Conservation (phyloP, 2,329 filamentous ascomycete species). For the Zasmidium citrigriseum region DNA sequence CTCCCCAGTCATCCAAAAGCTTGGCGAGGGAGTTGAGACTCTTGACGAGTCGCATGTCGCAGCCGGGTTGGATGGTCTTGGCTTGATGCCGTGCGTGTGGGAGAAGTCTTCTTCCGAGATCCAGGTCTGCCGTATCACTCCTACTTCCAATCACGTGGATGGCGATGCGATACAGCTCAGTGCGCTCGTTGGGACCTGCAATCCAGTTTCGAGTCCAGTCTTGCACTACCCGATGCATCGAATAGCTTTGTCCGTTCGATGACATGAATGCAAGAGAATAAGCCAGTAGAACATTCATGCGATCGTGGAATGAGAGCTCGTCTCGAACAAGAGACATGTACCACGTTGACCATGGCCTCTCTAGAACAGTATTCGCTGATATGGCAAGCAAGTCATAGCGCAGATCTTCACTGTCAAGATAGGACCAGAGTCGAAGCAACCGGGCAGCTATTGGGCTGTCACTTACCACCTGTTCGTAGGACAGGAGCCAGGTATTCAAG, state of each 20-base stretch:
- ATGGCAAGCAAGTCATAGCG: not conserved
- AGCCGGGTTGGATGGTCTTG: not conserved
- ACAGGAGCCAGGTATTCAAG: conserved; percentile 36
- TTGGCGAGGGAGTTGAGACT: not conserved
- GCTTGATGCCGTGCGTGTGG: conserved; percentile 1
- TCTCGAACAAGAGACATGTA: not conserved
- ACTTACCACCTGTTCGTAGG: conserved; percentile 30
- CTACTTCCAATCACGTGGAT: not conserved
- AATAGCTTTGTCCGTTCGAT: not conserved
- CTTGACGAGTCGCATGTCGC: not conserved
- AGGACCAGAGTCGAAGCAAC: conserved; percentile 23
- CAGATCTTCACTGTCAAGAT: conserved; percentile 1
- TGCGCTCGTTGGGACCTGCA: not conserved
- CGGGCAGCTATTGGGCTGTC: conserved; percentile 26
- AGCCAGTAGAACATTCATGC: not conserved
- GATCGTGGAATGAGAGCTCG: conserved; percentile 1
- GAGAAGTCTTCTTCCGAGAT: not conserved
- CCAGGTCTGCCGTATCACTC: not conserved
- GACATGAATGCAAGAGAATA: conserved; percentile 2
- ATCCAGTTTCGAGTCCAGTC: conserved; percentile 1
- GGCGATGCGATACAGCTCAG: not conserved
- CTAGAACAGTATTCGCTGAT: not conserved
- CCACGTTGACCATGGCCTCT: not conserved
- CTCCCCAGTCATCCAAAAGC: not conserved
- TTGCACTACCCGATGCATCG: conserved; percentile 1